Evolutionary conservation across 768 basidiomycete genomes (phyloP).

Genomic region (Leccinum sublutescens): DNA sequence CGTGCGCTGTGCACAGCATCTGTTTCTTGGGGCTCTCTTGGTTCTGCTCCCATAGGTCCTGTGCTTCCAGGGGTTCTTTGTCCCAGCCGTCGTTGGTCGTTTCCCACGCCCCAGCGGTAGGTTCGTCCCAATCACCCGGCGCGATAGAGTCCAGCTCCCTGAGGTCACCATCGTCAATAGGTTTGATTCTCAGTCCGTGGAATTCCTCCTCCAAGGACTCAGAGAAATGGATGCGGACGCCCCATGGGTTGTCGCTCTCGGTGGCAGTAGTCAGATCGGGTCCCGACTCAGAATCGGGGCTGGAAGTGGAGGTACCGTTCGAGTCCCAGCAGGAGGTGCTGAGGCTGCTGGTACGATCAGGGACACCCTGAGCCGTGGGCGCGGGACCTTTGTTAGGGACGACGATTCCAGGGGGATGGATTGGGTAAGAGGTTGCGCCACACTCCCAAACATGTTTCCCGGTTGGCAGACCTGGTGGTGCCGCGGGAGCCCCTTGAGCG

Average conservation of each 20-base stretch:
- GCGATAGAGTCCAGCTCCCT: slow-evolving; percentile 26
- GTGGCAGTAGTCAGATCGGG: slow-evolving; percentile 24
- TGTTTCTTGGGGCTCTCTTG: slow-evolving; percentile 9
- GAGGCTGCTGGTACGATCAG: slow-evolving; percentile 9
- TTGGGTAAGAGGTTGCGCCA: slow-evolving; percentile 6
- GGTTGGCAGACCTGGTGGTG: slow-evolving; percentile 12
- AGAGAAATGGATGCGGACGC: slow-evolving; percentile 21
- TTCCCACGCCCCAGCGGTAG: slow-evolving; percentile 1
- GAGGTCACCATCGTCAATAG: slow-evolving; percentile 10
- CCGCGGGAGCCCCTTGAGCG: slow-evolving; percentile 3
- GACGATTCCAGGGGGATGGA: slow-evolving; percentile 14
- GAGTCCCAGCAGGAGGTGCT: slow-evolving; percentile 26
- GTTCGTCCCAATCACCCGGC: slow-evolving; percentile 20
- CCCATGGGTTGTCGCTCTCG: slow-evolving; percentile 25
- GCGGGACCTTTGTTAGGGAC: slow-evolving; percentile 1
- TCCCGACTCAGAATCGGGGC: slow-evolving; percentile 28
- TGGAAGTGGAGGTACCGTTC: slow-evolving; percentile 21
- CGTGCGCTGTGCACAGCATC: slow-evolving; percentile 32
- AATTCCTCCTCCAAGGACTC: slow-evolving; percentile 32
- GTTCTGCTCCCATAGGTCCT: slow-evolving; percentile 21
- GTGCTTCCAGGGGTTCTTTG: slow-evolving; percentile 21
- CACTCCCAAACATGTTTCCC: slow-evolving; percentile 12
- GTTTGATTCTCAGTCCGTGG: slow-evolving; percentile 23
- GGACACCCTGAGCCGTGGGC: not conserved
- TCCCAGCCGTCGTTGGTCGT: slow-evolving; percentile 11